Percentiles rank a stretch among this genome's conserved stretches.
Conservation (phyloP, 441 rosid species). For the Croton setiger region DNA sequence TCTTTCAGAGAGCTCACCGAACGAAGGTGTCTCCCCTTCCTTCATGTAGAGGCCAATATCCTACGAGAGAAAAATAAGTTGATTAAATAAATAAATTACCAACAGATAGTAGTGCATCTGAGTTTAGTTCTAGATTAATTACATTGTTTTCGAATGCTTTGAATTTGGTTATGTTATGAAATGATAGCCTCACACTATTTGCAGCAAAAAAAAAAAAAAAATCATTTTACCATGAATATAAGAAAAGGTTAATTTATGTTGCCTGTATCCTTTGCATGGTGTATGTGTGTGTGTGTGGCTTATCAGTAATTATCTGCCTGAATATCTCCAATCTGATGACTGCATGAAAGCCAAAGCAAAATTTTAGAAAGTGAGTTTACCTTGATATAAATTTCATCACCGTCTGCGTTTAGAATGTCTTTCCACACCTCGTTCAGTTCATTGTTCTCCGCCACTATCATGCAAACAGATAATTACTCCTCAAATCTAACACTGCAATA, state of each 20-base stretch:
- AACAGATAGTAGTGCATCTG: neutral
- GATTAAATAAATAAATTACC: neutral
- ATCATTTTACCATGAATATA: neutral
- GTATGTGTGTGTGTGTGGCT: neutral
- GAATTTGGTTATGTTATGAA: neutral
- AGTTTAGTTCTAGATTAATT: neutral
- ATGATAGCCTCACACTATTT: neutral
- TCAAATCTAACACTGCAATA: slow-evolving; percentile 5
- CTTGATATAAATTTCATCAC: slow-evolving; percentile 95
- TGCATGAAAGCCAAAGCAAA: neutral
- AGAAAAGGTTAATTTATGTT: neutral
- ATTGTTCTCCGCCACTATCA: slow-evolving; percentile 75
- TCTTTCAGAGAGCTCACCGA: slow-evolving; percentile 76
- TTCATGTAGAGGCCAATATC: slow-evolving; percentile 76
- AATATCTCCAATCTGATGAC: neutral
- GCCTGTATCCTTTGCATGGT: neutral
- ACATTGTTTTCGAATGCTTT: neutral
- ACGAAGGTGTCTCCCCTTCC: slow-evolving; percentile 84
- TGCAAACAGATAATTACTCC: slow-evolving; percentile 17
- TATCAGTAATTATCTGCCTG: neutral
- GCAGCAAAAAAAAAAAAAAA: neutral
- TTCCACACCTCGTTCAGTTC: slow-evolving; percentile 93
- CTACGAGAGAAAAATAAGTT: slow-evolving; percentile 33
- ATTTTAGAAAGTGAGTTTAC: slow-evolving; percentile 28
- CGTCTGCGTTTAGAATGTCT: slow-evolving; percentile 92